Evolutionary conservation across 2,329 filamentous ascomycete genomes (phyloP).

Genomic region (Colletotrichum musae): DNA sequence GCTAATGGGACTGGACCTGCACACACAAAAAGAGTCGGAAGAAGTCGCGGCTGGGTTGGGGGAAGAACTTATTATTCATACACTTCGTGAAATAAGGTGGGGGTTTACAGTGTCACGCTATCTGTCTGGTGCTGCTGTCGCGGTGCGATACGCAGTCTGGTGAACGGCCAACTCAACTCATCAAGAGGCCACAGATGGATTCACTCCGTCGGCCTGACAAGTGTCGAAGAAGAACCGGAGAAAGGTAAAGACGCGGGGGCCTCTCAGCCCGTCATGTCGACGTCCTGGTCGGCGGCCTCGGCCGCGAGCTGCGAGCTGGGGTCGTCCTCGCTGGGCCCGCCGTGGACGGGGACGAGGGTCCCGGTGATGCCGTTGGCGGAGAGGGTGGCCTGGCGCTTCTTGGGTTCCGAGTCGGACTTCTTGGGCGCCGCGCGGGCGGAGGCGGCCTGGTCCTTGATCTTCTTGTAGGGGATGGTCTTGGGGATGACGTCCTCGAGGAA

Average conservation of each 20-base stretch:
- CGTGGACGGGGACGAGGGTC: conserved; percentile 8
- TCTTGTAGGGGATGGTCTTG: conserved; percentile 84
- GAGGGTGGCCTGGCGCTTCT: conserved; percentile 45
- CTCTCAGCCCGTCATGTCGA: conserved; percentile 71
- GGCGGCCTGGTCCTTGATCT: conserved; percentile 77
- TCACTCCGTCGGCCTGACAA: neutral
- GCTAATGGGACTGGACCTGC: neutral
- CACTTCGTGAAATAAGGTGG: conserved; percentile 21
- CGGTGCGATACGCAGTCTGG: too few species aligned
- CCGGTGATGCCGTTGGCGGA: conserved; percentile 40
- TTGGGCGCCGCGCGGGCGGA: conserved; percentile 64
- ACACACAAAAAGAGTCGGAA: neutral
- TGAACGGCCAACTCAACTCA: neutral
- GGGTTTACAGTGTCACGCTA: neutral
- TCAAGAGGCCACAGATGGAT: neutral
- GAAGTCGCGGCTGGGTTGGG: neutral
- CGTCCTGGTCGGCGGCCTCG: conserved; percentile 69
- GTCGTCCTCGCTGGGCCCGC: conserved; percentile 49
- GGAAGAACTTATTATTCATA: conserved; percentile 22
- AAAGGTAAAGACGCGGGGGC: neutral
- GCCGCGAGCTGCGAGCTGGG: conserved; percentile 68
- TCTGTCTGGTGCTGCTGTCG: neutral
- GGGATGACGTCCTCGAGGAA: conserved; percentile 94
- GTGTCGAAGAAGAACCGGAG: neutral
- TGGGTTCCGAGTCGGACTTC: conserved; percentile 56